phyloP scores from a whole-genome alignment of 2,329 filamentous ascomycete genomes.

The Dactylellina drechsleri region DNA sequence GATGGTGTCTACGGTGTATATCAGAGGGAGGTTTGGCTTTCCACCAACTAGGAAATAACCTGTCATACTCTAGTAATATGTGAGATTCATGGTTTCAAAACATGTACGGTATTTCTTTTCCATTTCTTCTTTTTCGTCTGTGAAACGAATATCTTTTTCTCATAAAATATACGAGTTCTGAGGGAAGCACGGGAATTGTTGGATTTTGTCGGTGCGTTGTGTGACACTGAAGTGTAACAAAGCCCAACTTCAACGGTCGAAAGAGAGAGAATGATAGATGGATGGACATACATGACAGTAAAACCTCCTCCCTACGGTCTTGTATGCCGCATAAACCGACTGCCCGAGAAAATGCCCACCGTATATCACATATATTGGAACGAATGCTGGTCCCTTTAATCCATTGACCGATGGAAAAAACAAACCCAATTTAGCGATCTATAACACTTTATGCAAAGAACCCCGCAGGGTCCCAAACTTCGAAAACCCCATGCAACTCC shows the following conservation, averaged over 20 bases:
- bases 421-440: slow-evolving; percentile 12
- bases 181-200: slow-evolving; percentile 56
- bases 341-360: slow-evolving; percentile 66
- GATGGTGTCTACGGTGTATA: slow-evolving; percentile 66
- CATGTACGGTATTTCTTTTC: neutral
- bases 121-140: neutral
- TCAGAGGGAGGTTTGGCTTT: slow-evolving; percentile 66
- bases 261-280: neutral
- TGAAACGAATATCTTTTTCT: neutral
- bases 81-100: neutral
- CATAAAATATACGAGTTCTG: neutral
- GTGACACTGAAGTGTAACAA: neutral
- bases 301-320: slow-evolving; percentile 60
- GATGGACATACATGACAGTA: slow-evolving; percentile 63
- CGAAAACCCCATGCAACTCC: slow-evolving; percentile 23
- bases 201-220: slow-evolving; percentile 61
- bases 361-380: slow-evolving; percentile 59
- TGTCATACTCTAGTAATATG: slow-evolving; percentile 61
- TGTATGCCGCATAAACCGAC: slow-evolving; percentile 62
- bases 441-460: neutral
- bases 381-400: slow-evolving; percentile 38
- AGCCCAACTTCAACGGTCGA: neutral
- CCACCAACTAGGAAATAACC: slow-evolving; percentile 68
- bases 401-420: slow-evolving; percentile 5
- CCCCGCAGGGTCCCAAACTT: slow-evolving; percentile 3